phyloP scores from a whole-genome alignment of 176 grass and related monocot species.

The Raddia guianensis region DNA sequence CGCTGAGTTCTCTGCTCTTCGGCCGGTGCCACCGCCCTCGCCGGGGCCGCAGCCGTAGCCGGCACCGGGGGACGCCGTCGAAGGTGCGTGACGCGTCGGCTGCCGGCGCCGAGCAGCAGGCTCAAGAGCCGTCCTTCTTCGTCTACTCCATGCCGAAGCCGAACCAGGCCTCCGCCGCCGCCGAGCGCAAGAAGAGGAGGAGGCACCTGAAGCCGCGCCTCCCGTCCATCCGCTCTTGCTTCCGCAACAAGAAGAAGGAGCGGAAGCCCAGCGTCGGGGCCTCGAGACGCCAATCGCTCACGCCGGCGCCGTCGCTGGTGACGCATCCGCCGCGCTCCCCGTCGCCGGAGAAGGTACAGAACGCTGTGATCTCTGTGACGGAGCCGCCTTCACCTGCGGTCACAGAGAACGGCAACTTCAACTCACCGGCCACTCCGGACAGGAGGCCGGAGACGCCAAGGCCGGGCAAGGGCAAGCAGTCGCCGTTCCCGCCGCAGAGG shows the following conservation, averaged over 20 bases:
- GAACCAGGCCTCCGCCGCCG: background rate
- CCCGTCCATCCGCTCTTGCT: slow-evolving; percentile 52
- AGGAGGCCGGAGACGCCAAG: background rate
- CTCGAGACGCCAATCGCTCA: slow-evolving; percentile 39
- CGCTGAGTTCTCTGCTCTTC: slow-evolving; percentile 44
- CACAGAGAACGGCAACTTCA: slow-evolving; percentile 31
- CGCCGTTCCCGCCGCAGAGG: slow-evolving; percentile 28
- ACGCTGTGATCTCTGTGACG: slow-evolving; percentile 8
- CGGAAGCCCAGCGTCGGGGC: slow-evolving; percentile 7
- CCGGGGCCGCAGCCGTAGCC: slow-evolving; percentile 36
- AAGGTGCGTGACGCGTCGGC: slow-evolving; percentile 28
- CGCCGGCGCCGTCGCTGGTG: slow-evolving; percentile 46
- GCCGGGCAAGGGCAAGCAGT: slow-evolving; percentile 2
- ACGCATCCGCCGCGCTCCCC: slow-evolving; percentile 43
- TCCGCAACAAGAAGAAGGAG: slow-evolving; percentile 49
- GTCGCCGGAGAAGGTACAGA: slow-evolving; percentile 2
- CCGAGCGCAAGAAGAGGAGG: slow-evolving; percentile 35
- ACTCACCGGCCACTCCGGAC: slow-evolving; percentile 40
- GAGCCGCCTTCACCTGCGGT: slow-evolving; percentile 43
- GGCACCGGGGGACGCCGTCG: slow-evolving; percentile 36
- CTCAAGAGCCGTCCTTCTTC: slow-evolving; percentile 56
- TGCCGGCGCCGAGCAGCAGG: slow-evolving; percentile 13
- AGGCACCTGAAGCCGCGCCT: slow-evolving; percentile 40
- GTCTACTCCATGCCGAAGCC: slow-evolving; percentile 59
- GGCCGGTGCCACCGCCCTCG: slow-evolving; percentile 30